phyloP scores from a whole-genome alignment of 1,284 basidiomycete genomes.

The Ustilago curta region DNA sequence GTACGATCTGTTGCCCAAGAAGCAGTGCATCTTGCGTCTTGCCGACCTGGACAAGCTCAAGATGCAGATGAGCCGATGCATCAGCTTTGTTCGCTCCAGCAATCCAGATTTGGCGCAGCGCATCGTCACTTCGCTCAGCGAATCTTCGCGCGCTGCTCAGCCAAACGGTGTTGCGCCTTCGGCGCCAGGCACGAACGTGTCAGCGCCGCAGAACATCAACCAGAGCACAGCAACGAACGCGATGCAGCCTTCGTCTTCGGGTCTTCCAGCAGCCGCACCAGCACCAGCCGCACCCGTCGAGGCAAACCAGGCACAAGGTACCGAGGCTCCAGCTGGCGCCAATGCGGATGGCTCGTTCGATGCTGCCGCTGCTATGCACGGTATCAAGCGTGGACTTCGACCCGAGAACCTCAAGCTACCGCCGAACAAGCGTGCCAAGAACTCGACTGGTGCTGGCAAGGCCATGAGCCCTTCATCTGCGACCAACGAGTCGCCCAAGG shows the following conservation, averaged over 20 bases:
- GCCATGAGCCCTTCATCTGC: conserved; percentile 38
- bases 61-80: conserved; percentile 67
- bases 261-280: conserved; percentile 11
- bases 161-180: conserved; percentile 23
- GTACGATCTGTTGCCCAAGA: conserved; percentile 54
- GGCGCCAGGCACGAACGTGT: conserved; percentile 13
- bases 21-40: conserved; percentile 60
- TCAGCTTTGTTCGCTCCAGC: conserved; percentile 64
- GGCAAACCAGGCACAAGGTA: conserved; percentile 13
- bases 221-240: conserved; percentile 7
- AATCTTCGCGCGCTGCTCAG: conserved; percentile 39
- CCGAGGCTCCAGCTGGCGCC: conserved; percentile 18
- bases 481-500: conserved; percentile 52
- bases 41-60: conserved; percentile 67
- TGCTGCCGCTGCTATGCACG: conserved; percentile 45
- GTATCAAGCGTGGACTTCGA: conserved; percentile 62
- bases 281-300: conserved; percentile 24
- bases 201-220: conserved; percentile 1
- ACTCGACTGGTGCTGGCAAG: conserved; percentile 21
- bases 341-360: conserved; percentile 49
- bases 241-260: conserved; percentile 12
- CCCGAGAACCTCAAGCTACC: conserved; percentile 66
- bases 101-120: conserved; percentile 61
- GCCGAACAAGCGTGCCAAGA: conserved; percentile 62
- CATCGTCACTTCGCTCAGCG: conserved; percentile 49